Percentiles rank a stretch among this genome's conserved stretches.
phyloP scores from a whole-genome alignment of 2,329 filamentous ascomycete species.

The Harringtonia aguacate region DNA sequence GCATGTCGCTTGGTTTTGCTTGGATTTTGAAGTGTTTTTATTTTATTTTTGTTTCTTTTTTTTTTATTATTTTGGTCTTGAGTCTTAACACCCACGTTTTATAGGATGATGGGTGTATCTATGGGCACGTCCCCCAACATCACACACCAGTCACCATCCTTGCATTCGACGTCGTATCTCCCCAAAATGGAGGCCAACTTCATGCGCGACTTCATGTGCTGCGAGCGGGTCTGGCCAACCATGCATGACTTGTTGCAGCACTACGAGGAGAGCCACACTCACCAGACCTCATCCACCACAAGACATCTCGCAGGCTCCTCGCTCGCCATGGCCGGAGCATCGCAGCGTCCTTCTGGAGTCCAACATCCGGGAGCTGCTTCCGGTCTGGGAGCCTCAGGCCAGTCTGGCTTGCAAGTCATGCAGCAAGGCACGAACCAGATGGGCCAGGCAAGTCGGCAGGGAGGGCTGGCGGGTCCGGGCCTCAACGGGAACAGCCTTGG shows the following conservation, averaged over 20 bases:
- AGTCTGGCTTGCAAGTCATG: constrained; percentile 7
- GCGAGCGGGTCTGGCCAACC: constrained; percentile 77
- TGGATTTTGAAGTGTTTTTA: neutral
- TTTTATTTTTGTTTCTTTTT: neutral
- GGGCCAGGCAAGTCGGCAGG: constrained; percentile 14
- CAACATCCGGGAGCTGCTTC: neutral
- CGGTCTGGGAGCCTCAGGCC: neutral
- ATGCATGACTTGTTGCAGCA: constrained; percentile 93
- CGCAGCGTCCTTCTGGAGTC: constrained; percentile 1
- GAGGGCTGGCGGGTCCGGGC: constrained; percentile 10
- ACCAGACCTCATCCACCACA: constrained; percentile 39
- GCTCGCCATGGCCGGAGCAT: neutral
- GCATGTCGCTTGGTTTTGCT: too few species aligned
- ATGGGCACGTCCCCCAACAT: constrained; percentile 79
- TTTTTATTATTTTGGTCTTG: constrained; percentile 1
- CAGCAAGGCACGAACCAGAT: constrained; percentile 10
- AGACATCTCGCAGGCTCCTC: constrained; percentile 12
- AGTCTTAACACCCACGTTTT: constrained; percentile 18
- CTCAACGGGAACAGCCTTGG: constrained; percentile 11
- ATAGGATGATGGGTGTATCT: constrained; percentile 69
- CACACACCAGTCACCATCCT: constrained; percentile 80
- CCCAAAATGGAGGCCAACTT: constrained; percentile 96
- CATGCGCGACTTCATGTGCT: constrained; percentile 95
- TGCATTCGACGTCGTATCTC: constrained; percentile 91
- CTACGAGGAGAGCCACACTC: constrained; percentile 90